These are phyloP conservation scores for Diaporthe longicolla DNA, from an alignment of 2,329 filamentous ascomycete species.

Conservation along the genomic window DNA sequence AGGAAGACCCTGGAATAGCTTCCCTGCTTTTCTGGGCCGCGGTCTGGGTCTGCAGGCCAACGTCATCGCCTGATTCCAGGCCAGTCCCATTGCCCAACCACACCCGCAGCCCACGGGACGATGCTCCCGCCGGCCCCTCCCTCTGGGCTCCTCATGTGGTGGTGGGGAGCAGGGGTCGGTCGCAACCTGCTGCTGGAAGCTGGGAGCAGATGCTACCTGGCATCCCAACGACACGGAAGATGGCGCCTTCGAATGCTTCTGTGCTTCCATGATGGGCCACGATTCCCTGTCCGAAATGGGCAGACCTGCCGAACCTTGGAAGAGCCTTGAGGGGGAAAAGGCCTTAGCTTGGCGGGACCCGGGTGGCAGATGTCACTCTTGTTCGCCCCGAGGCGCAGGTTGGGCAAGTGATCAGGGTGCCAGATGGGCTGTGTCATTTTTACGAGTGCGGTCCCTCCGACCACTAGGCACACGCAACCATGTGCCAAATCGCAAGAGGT, in stretches of 20 bases:
- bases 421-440: slow-evolving; percentile 41
- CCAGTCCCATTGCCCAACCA: slow-evolving; percentile 33
- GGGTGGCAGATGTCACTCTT: slow-evolving; percentile 31
- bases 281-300: slow-evolving; percentile 37
- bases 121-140: slow-evolving; percentile 16
- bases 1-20: slow-evolving; percentile 16
- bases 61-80: slow-evolving; percentile 40
- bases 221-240: slow-evolving; percentile 3
- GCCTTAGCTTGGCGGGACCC: slow-evolving; percentile 17
- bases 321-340: background rate
- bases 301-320: slow-evolving; percentile 29
- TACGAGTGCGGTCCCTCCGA: slow-evolving; percentile 13
- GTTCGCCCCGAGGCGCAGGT: slow-evolving; percentile 34
- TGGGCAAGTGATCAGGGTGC: slow-evolving; percentile 39
- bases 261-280: slow-evolving; percentile 26
- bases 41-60: slow-evolving; percentile 39
- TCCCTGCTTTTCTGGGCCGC: slow-evolving; percentile 40
- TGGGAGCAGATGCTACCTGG: slow-evolving; percentile 16
- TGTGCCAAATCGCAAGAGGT: slow-evolving; percentile 13
- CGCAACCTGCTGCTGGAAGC: slow-evolving; percentile 18
- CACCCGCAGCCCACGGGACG: slow-evolving; percentile 22
- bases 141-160: slow-evolving; percentile 3
- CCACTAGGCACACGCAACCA: slow-evolving; percentile 6
- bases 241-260: slow-evolving; percentile 3
- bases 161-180: slow-evolving; percentile 10